A percentile compares a stretch with the other conserved stretches of the same genome.
phyloP scores from a whole-genome alignment of 73 alveolate species.

The Stentor roeselii region DNA sequence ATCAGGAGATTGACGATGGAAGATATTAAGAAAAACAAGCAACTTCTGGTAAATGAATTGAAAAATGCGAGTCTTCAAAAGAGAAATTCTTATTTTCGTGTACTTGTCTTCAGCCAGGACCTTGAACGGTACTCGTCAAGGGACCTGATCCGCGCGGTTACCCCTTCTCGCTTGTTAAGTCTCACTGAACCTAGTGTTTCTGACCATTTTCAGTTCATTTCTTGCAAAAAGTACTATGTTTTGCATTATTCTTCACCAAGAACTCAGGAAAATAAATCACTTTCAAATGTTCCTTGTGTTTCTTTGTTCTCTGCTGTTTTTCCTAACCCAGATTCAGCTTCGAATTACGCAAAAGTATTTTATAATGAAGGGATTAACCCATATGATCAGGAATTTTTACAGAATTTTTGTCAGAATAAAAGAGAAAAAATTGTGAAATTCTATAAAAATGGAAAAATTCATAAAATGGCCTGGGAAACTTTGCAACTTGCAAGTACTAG shows the following conservation, averaged over 20 bases:
- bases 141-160: not conserved
- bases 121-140: not conserved
- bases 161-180: slow-evolving; percentile 5
- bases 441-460: not conserved
- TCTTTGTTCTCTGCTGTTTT: not conserved
- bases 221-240: not conserved
- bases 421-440: not conserved
- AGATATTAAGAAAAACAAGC: slow-evolving; percentile 14
- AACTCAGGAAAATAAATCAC: not conserved
- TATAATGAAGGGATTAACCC: slow-evolving; percentile 1
- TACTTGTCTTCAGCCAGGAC: not conserved
- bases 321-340: slow-evolving; percentile 22
- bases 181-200: not conserved
- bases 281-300: not conserved
- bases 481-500: not conserved
- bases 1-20: not conserved
- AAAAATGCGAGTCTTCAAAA: slow-evolving; percentile 2
- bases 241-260: slow-evolving; percentile 1
- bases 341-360: slow-evolving; percentile 1
- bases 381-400: not conserved
- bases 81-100: not conserved
- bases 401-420: not conserved
- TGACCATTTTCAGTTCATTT: slow-evolving; percentile 20
- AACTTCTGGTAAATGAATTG: not conserved
- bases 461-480: not conserved